Evolutionary conservation across 257 asterid species (phyloP).

Genomic region (Anisodus acutangulus): DNA sequence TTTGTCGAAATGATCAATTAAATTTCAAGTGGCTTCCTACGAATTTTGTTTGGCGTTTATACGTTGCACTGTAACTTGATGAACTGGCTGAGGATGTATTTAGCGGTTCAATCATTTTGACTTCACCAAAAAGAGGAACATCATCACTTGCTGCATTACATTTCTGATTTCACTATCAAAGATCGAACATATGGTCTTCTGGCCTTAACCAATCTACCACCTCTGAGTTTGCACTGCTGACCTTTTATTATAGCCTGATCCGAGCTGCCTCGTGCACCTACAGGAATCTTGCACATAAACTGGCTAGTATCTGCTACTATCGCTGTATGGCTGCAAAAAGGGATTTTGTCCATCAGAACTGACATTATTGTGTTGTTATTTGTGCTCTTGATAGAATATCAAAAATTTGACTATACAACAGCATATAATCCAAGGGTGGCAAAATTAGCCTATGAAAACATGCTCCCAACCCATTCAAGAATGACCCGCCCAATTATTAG

Average conservation of each 20-base stretch:
- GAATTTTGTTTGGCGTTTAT: neutral
- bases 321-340: neutral
- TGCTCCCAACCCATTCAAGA: neutral
- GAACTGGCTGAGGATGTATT: neutral
- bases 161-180: neutral
- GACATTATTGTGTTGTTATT: neutral
- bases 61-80: neutral
- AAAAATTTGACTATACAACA: neutral
- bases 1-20: neutral
- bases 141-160: neutral
- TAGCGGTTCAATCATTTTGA: neutral
- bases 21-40: conserved; percentile 5
- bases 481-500: no score
- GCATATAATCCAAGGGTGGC: neutral
- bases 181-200: neutral
- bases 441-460: neutral
- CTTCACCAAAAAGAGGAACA: neutral
- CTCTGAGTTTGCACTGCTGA: neutral
- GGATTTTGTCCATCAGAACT: neutral
- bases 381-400: neutral
- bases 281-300: neutral
- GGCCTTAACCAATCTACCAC: neutral
- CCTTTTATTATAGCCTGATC: neutral
- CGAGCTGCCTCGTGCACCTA: conserved; percentile 10
- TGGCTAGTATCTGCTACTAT: neutral